Evolutionary conservation across 129 eudicot species (phyloP).

Genomic region (Tanacetum coccineum): DNA sequence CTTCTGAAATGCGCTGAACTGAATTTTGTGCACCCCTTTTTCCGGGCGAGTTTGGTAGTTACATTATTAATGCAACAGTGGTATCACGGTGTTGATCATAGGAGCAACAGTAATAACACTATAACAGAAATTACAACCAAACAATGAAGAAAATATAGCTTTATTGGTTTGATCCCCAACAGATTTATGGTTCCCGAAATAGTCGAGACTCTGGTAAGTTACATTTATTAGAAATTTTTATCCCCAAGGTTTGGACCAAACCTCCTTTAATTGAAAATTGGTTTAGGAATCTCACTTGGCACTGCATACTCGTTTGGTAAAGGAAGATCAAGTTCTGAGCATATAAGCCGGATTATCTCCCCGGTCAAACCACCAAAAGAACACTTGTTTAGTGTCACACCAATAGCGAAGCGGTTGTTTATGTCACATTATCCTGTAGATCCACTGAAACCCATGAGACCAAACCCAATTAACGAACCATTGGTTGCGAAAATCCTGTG

Average conservation of each 20-base stretch:
- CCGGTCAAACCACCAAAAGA: conserved; percentile 62
- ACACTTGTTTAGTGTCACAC: conserved; percentile 71
- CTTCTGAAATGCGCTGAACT: too few species aligned
- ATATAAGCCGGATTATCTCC: conserved; percentile 52
- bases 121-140: too few species aligned
- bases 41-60: too few species aligned
- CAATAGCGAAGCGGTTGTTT: conserved; percentile 60
- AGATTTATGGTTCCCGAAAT: too few species aligned
- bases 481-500: conserved; percentile 41
- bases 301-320: conserved; percentile 45
- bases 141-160: too few species aligned
- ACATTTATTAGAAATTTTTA: too few species aligned
- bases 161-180: too few species aligned
- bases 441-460: conserved; percentile 87
- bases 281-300: conserved; percentile 38
- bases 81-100: too few species aligned
- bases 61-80: too few species aligned
- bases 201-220: too few species aligned
- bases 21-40: too few species aligned
- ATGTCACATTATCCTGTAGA: conserved; percentile 72
- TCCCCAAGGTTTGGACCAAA: conserved; percentile 6
- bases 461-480: conserved; percentile 58
- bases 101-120: too few species aligned
- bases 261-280: conserved; percentile 34
- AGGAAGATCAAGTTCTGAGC: conserved; percentile 73